A percentile compares a stretch with the other conserved stretches of the same genome.
phyloP scores from a whole-genome alignment of 2,329 filamentous ascomycete genomes.

The Shiraia sp. region DNA sequence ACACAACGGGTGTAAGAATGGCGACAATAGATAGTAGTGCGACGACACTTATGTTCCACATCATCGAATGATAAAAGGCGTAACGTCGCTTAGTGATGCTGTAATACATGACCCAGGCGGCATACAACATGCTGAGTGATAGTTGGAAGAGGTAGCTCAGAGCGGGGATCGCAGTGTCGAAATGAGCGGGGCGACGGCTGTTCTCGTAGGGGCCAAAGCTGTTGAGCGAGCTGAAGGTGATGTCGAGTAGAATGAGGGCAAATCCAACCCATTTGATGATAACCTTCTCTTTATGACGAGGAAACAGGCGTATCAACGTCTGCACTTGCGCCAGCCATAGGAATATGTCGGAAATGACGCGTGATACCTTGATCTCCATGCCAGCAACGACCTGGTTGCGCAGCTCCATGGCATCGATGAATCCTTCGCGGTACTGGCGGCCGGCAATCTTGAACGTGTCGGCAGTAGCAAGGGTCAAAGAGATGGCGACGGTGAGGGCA shows the following conservation, averaged over 20 bases:
- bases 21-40: slow-evolving; percentile 77
- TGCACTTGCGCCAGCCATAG: slow-evolving; percentile 97
- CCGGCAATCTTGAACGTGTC: slow-evolving; percentile 88
- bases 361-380: slow-evolving; percentile 83
- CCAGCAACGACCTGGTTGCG: slow-evolving; percentile 81
- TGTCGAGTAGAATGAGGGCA: slow-evolving; percentile 85
- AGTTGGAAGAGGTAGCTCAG: slow-evolving; percentile 90
- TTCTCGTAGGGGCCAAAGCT: slow-evolving; percentile 68
- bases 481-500: slow-evolving; percentile 70
- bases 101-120: slow-evolving; percentile 93
- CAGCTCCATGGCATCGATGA: slow-evolving; percentile 76
- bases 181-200: slow-evolving; percentile 69
- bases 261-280: slow-evolving; percentile 99
- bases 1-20: slow-evolving; percentile 87
- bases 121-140: slow-evolving; percentile 83
- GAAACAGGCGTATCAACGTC: slow-evolving; percentile 92
- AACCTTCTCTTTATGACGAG: slow-evolving; percentile 94
- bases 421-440: slow-evolving; percentile 76
- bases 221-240: slow-evolving; percentile 88
- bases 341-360: slow-evolving; percentile 93
- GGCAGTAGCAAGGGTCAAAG: slow-evolving; percentile 88
- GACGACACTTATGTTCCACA: slow-evolving; percentile 85
- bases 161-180: slow-evolving; percentile 87
- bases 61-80: slow-evolving; percentile 86
- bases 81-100: slow-evolving; percentile 88